Conservation (phyloP, 257 asterid genomes). For the Przewalskia tangutica region DNA sequence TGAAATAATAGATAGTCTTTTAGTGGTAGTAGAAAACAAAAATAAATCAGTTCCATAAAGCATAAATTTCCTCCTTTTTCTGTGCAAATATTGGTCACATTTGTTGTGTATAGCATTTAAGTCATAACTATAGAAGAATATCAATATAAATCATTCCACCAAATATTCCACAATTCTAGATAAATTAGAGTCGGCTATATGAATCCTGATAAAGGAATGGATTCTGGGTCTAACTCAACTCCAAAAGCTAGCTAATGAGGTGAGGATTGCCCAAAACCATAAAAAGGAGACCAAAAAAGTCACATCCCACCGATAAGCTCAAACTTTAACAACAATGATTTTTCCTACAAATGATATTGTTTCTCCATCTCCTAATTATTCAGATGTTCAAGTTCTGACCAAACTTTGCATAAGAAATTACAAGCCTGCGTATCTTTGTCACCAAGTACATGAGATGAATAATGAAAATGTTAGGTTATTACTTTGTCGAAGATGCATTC, state of each 20-base stretch:
- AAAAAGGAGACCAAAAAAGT: not conserved
- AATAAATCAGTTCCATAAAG: not conserved
- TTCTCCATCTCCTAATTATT: not conserved
- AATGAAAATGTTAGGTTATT: not conserved
- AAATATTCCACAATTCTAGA: not conserved
- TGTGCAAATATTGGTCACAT: not conserved
- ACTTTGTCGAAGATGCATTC: not conserved
- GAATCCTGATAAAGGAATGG: not conserved
- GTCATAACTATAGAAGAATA: not conserved
- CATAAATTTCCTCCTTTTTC: not conserved
- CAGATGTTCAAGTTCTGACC: not conserved
- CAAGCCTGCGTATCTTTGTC: not conserved
- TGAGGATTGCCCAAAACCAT: not conserved
- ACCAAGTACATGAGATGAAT: not conserved
- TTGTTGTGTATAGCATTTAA: not conserved
- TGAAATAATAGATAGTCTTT: not conserved
- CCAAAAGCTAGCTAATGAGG: too few relatives aligned
- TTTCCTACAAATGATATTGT: not conserved
- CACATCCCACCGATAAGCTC: not conserved
- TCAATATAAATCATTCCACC: not conserved
- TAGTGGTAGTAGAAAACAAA: not conserved
- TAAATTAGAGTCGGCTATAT: not conserved
- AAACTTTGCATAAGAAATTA: not conserved
- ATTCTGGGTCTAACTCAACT: too few relatives aligned
- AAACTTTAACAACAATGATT: not conserved